Evolutionary conservation across 2,329 filamentous ascomycete species (phyloP).

Genomic region (Penicillium brevicompactum): DNA sequence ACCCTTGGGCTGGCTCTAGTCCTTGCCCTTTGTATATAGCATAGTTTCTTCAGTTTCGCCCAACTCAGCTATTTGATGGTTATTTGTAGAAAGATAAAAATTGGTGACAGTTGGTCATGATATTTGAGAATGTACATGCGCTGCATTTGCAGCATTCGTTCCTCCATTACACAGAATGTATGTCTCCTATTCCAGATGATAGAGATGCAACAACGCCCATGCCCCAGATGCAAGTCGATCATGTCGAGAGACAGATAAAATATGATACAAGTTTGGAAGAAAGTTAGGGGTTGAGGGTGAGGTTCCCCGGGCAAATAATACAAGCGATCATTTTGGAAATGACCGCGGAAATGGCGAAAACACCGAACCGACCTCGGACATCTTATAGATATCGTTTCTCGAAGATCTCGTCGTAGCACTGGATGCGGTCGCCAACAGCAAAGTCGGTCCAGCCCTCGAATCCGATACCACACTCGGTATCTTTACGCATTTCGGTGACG

Average conservation of each 20-base stretch:
- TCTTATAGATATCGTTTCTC: slow-evolving; percentile 64
- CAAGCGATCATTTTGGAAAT: background rate
- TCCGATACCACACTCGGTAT: slow-evolving; percentile 87
- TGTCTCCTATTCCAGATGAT: background rate
- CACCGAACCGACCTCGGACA: background rate
- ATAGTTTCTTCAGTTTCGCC: background rate
- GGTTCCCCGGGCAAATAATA: slow-evolving; percentile 2
- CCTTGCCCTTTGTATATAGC: background rate
- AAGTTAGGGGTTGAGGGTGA: slow-evolving; percentile 4
- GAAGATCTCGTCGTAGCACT: slow-evolving; percentile 77
- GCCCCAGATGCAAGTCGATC: slow-evolving; percentile 15
- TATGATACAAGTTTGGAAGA: slow-evolving; percentile 13
- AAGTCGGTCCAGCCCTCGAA: slow-evolving; percentile 81
- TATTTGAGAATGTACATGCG: background rate
- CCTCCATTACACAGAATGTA: slow-evolving; percentile 8
- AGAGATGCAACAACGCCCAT: slow-evolving; percentile 17
- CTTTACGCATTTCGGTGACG: slow-evolving; percentile 84
- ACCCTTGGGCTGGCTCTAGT: too few relatives aligned
- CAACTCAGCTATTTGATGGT: too few relatives aligned
- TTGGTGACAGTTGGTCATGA: background rate
- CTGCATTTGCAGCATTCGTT: background rate
- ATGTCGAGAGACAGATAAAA: slow-evolving; percentile 6
- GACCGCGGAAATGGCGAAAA: background rate
- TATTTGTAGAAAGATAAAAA: too few relatives aligned
- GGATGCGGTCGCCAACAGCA: slow-evolving; percentile 78